phyloP scores from a whole-genome alignment of 257 asterid species.

The Apocynum venetum region DNA sequence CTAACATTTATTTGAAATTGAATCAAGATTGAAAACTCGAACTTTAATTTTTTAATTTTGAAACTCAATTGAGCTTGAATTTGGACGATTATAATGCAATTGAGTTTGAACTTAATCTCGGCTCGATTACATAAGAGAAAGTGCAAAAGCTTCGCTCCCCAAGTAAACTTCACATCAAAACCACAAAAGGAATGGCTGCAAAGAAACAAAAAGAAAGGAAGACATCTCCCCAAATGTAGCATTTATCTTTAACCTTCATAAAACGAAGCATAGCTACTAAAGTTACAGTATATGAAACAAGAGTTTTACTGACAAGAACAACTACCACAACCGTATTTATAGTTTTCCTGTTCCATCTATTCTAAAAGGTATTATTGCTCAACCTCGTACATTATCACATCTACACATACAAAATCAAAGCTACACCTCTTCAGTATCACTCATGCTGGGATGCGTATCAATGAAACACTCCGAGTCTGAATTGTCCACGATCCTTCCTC shows the following conservation, averaged over 20 bases:
- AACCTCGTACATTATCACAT: not conserved
- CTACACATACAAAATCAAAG: constrained; percentile 1
- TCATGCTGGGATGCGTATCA: constrained; percentile 42
- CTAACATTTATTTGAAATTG: too few species aligned
- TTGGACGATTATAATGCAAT: too few species aligned
- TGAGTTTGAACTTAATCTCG: too few species aligned
- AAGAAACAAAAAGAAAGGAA: not conserved
- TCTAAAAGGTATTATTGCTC: not conserved
- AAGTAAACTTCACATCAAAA: not conserved
- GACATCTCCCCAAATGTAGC: not conserved
- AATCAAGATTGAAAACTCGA: too few species aligned
- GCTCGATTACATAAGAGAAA: too few species aligned
- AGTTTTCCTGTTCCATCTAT: not conserved
- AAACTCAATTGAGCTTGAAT: too few species aligned
- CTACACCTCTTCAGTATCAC: constrained; percentile 47
- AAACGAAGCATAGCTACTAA: not conserved
- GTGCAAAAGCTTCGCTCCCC: not conserved
- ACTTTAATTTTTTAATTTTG: too few species aligned
- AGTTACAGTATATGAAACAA: not conserved
- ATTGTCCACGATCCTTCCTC: constrained; percentile 56
- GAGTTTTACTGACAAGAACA: not conserved
- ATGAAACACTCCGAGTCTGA: constrained; percentile 59
- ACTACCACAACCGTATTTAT: not conserved
- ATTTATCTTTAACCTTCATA: not conserved
- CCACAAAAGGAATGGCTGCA: not conserved